phyloP scores from a whole-genome alignment of 164 flowering plant species.

The Protea cynaroides region DNA sequence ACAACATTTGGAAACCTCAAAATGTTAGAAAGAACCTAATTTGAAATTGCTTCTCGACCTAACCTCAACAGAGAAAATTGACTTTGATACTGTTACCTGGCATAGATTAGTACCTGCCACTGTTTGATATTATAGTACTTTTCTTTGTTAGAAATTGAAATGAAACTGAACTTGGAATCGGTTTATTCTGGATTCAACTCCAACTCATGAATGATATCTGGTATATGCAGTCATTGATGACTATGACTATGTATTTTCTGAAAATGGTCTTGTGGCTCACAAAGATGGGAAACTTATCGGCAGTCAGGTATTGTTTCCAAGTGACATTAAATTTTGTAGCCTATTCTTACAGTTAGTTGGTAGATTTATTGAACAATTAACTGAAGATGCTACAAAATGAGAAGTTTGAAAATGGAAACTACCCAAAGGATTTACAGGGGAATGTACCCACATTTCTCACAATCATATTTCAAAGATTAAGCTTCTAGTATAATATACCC shows the following conservation, averaged over 20 bases:
- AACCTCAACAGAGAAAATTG: no score
- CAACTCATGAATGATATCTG: not conserved
- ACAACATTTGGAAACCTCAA: no score
- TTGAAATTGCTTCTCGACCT: no score
- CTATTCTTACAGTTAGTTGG: not conserved
- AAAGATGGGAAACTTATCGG: slow-evolving; percentile 79
- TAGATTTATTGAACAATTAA: not conserved
- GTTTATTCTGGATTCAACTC: not conserved
- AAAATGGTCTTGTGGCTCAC: slow-evolving; percentile 96
- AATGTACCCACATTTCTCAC: not conserved
- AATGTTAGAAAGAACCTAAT: no score
- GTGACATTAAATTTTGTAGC: not conserved
- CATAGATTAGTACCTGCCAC: no score
- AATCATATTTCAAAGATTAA: not conserved
- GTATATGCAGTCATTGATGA: slow-evolving; percentile 61
- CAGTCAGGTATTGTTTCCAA: slow-evolving; percentile 50
- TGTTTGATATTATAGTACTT: no score
- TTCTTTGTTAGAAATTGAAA: no score
- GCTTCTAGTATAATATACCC: slow-evolving; percentile 1
- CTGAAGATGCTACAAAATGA: no score
- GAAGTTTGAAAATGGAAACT: no score
- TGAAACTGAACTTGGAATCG: no score
- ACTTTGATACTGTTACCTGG: no score
- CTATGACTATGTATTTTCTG: slow-evolving; percentile 89
- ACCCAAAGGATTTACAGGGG: no score